A percentile compares a stretch with the other conserved stretches of the same genome.
Evolutionary conservation across 345 rosid species (phyloP).

Genomic region (Sisymbrium altissimum): DNA sequence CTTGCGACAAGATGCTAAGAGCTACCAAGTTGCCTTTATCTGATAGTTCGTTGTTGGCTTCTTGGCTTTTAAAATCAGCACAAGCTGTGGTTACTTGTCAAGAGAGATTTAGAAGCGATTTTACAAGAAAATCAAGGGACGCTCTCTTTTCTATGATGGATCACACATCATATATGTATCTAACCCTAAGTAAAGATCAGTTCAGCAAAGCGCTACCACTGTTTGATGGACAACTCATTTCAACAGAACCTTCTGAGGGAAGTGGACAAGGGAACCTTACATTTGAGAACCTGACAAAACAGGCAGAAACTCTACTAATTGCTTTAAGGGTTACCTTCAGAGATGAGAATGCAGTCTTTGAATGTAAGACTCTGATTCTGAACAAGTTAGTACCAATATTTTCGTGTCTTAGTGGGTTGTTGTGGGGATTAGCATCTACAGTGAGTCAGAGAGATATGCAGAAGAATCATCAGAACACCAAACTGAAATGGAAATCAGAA

Average conservation of each 20-base stretch:
- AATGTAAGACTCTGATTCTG: slow-evolving; percentile 35
- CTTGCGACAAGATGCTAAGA: slow-evolving; percentile 42
- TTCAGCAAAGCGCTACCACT: slow-evolving; percentile 34
- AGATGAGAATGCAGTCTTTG: slow-evolving; percentile 31
- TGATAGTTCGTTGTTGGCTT: slow-evolving; percentile 43
- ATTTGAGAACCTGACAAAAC: slow-evolving; percentile 56
- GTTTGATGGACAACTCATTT: slow-evolving; percentile 25
- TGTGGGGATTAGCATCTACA: slow-evolving; percentile 84
- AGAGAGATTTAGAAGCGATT: slow-evolving; percentile 10
- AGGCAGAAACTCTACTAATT: slow-evolving; percentile 43
- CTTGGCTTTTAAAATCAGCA: slow-evolving; percentile 78
- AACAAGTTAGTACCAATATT: slow-evolving; percentile 45
- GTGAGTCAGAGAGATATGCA: slow-evolving; percentile 36
- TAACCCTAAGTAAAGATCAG: slow-evolving; percentile 48
- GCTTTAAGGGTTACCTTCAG: slow-evolving; percentile 39
- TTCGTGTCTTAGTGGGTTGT: slow-evolving; percentile 70
- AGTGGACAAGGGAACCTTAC: slow-evolving; percentile 40
- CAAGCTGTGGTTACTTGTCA: slow-evolving; percentile 37
- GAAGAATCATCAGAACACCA: slow-evolving; percentile 36
- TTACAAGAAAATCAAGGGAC: slow-evolving; percentile 32
- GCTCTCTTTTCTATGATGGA: slow-evolving; percentile 62
- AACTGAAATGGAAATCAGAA: slow-evolving; percentile 40
- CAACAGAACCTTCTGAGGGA: slow-evolving; percentile 37
- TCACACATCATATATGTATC: slow-evolving; percentile 64
- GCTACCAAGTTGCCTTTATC: slow-evolving; percentile 38